Conservation (phyloP, 164 flowering plant genomes). For the Annona cherimola region DNA sequence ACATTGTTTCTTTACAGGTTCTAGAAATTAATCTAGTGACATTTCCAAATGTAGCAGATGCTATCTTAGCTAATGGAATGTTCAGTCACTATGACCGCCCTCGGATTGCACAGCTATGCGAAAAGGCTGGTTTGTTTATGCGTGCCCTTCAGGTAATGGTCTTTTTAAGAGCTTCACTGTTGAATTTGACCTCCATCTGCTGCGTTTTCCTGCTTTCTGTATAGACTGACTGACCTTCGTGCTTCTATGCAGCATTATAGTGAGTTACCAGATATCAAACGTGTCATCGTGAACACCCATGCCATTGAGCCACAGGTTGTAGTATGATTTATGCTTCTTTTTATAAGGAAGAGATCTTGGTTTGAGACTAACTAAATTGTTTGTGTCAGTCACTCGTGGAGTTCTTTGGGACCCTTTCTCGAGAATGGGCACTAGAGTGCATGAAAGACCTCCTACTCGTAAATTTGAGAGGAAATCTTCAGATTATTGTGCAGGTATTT, state of each 20-base stretch:
- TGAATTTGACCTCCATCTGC: neutral
- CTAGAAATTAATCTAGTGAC: slow-evolving; percentile 96
- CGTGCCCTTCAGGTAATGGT: slow-evolving; percentile 75
- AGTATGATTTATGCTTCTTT: neutral
- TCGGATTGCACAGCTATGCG: slow-evolving; percentile 97
- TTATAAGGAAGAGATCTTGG: neutral
- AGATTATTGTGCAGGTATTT: slow-evolving; percentile 95
- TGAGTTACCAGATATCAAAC: slow-evolving; percentile 93
- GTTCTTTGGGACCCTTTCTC: slow-evolving; percentile 96
- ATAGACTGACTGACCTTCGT: neutral
- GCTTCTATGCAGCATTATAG: slow-evolving; percentile 75
- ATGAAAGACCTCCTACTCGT: slow-evolving; percentile 97
- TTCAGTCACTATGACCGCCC: slow-evolving; percentile 99
- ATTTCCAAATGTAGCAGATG: slow-evolving; percentile 99
- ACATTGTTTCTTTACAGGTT: slow-evolving; percentile 43
- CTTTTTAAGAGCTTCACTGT: neutral
- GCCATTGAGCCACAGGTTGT: slow-evolving; percentile 98
- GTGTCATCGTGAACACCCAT: slow-evolving; percentile 98
- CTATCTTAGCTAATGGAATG: slow-evolving; percentile 98
- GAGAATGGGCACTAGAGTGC: slow-evolving; percentile 99
- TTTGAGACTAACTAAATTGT: slow-evolving; percentile 16
- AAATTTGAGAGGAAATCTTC: slow-evolving; percentile 94
- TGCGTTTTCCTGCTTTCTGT: neutral
- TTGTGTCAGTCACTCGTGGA: slow-evolving; percentile 86
- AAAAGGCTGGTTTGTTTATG: slow-evolving; percentile 89